Conservation (phyloP, 192 early-diverging fungal genomes). For the Gigaspora rosea region DNA sequence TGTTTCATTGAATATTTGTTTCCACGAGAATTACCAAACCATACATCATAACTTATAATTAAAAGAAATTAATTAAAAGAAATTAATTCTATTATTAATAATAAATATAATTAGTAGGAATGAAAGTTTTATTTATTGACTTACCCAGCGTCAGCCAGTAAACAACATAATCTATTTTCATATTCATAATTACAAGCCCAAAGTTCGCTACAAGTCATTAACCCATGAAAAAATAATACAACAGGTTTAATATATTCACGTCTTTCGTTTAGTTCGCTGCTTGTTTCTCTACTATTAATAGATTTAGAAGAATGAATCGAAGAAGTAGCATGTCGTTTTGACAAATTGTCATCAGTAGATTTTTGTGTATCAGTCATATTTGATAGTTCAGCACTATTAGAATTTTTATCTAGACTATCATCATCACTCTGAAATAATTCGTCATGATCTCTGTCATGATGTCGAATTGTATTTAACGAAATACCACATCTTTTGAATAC, state of each 20-base stretch:
- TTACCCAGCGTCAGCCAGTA: slow-evolving; percentile 80
- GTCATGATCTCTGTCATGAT: background rate
- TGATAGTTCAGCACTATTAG: too few relatives aligned
- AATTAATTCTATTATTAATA: too few relatives aligned
- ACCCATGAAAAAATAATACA: slow-evolving; percentile 92
- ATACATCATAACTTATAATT: slow-evolving; percentile 82
- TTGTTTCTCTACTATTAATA: too few relatives aligned
- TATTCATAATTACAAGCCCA: slow-evolving; percentile 87
- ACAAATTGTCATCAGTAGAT: too few relatives aligned
- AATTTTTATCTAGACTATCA: too few relatives aligned
- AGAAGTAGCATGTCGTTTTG: too few relatives aligned
- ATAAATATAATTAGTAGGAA: too few relatives aligned
- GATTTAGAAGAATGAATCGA: too few relatives aligned
- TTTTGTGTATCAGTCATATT: too few relatives aligned
- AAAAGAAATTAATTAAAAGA: too few relatives aligned
- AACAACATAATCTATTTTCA: slow-evolving; percentile 74
- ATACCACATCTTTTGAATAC: slow-evolving; percentile 37
- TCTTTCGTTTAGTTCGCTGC: too few relatives aligned
- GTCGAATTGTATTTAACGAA: slow-evolving; percentile 40
- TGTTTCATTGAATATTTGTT: slow-evolving; percentile 95
- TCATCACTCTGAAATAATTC: too few relatives aligned
- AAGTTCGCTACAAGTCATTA: slow-evolving; percentile 89
- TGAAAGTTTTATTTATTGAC: background rate
- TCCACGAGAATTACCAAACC: slow-evolving; percentile 95
- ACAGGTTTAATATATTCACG: slow-evolving; percentile 60